Evolutionary conservation across 495 filamentous ascomycete genomes (phyloP).

Genomic region (Podospora bellae-mahoneyi): DNA sequence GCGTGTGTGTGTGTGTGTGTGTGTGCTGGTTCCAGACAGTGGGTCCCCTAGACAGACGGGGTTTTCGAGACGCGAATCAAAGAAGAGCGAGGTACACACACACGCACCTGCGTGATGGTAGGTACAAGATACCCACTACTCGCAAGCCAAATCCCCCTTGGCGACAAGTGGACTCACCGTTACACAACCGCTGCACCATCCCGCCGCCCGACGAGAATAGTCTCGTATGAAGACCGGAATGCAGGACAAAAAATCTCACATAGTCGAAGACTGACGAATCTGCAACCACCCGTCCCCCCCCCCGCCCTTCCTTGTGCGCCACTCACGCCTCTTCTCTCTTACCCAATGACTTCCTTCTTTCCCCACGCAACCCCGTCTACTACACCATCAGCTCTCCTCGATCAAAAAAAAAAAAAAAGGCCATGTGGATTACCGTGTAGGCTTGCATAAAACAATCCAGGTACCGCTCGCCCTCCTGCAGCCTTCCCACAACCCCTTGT

Average conservation of each 20-base stretch:
- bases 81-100: background rate
- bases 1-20: background rate
- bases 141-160: constrained; percentile 3
- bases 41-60: constrained; percentile 10
- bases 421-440: constrained; percentile 14
- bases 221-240: constrained; percentile 32
- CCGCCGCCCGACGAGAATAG: constrained; percentile 36
- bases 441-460: constrained; percentile 13
- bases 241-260: constrained; percentile 17
- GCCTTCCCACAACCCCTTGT: constrained; percentile 1
- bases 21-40: constrained; percentile 13
- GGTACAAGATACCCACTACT: background rate
- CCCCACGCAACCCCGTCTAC: background rate
- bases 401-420: background rate
- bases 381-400: background rate
- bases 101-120: too few relatives aligned
- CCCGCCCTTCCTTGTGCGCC: background rate
- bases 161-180: constrained; percentile 14
- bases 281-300: constrained; percentile 22
- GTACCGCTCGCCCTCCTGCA: background rate
- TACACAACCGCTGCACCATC: constrained; percentile 30
- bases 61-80: constrained; percentile 3
- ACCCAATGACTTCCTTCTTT: background rate
- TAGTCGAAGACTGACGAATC: constrained; percentile 19
- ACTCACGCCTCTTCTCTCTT: background rate